phyloP scores from a whole-genome alignment of 2,329 filamentous ascomycete genomes.

The Fusarium nisikadoi region DNA sequence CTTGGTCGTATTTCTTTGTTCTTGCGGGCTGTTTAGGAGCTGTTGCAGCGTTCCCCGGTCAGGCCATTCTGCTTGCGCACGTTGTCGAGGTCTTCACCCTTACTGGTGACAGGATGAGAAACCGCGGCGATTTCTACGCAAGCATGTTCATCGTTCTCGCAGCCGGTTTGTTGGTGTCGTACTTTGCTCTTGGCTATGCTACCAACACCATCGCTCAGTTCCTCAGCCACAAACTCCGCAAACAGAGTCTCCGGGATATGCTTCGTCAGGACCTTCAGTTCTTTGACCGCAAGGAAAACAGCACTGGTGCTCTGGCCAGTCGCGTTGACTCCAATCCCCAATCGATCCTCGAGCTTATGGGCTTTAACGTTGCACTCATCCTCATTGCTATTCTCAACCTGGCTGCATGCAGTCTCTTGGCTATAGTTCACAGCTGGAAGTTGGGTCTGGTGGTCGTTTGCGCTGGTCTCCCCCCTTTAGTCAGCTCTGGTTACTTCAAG shows the following conservation, averaged over 20 bases:
- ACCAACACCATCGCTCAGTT: slow-evolving; percentile 49
- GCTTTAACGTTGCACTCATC: slow-evolving; percentile 54
- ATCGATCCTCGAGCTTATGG: slow-evolving; percentile 55
- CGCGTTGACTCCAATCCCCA: slow-evolving; percentile 52
- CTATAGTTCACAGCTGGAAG: slow-evolving; percentile 59
- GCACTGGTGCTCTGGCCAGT: slow-evolving; percentile 51
- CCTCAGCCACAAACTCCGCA: slow-evolving; percentile 41
- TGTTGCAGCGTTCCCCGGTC: slow-evolving; percentile 54
- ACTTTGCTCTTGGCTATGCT: slow-evolving; percentile 52
- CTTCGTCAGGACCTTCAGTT: slow-evolving; percentile 56
- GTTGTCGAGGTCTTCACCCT: slow-evolving; percentile 56
- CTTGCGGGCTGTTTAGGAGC: slow-evolving; percentile 45
- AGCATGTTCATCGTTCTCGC: slow-evolving; percentile 66
- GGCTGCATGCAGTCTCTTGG: slow-evolving; percentile 53
- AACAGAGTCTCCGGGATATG: slow-evolving; percentile 45
- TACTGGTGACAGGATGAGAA: slow-evolving; percentile 46
- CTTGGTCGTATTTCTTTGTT: slow-evolving; percentile 50
- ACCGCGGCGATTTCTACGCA: slow-evolving; percentile 62
- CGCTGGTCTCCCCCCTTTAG: slow-evolving; percentile 52
- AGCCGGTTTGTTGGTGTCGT: slow-evolving; percentile 56
- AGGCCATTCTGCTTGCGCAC: slow-evolving; percentile 56
- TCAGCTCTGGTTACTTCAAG: slow-evolving; percentile 52
- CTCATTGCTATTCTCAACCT: slow-evolving; percentile 53
- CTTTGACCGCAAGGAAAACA: slow-evolving; percentile 56
- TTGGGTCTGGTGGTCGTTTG: slow-evolving; percentile 60